Base-by-base conservation (phyloP, 2,329 filamentous ascomycete species). In the Chaetoscypha palmicola region DNA sequence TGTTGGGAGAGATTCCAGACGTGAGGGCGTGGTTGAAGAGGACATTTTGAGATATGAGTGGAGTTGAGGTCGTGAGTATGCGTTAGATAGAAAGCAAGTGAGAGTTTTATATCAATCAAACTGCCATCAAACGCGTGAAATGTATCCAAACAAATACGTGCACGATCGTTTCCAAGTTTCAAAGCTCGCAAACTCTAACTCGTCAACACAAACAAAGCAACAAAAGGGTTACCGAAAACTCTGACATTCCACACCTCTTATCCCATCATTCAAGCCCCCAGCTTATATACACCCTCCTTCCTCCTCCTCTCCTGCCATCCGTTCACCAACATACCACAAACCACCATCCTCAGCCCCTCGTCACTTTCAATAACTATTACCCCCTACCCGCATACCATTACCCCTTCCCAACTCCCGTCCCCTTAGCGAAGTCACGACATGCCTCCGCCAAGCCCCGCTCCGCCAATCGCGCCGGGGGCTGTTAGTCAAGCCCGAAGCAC, bases 221-320 rank as follows among this genome's bases (percentile, higher is more conserved):
- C 14, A 17, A 26, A 39, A 30, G 2, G 10, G 4, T 16, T 24
- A 30, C 21, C 14, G 32, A 16, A 16, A 34, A 34, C 5, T 11
- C 28, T 24, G 22, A 23, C 37, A 17, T 14, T 21, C 19, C 24
- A 17, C n/a, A n/a, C n/a, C n/a, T n/a, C n/a, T n/a, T n/a, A n/a
- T n/a, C n/a, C n/a, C n/a, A n/a, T n/a, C n/a, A n/a, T n/a, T n/a
- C n/a, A n/a, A n/a, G n/a, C n/a, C n/a, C n/a, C n/a, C n/a, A n/a
- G n/a, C 38, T 22, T 40, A 40, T 40, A 40, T 40, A 31, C 24
- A 10, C 14, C 9, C 38, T 26, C 26, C 38, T 4, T 10, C 19
- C 7, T 20, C 24, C 17, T 7, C 21, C 20, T 38, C 20, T 14
- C 19, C 19, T 19, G 12, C 34, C 14, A 26, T 22, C 35, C 35